These are phyloP conservation scores for Trichoderma sp. DNA, from an alignment of 2,329 filamentous ascomycete genomes.

Conservation along the genomic window DNA sequence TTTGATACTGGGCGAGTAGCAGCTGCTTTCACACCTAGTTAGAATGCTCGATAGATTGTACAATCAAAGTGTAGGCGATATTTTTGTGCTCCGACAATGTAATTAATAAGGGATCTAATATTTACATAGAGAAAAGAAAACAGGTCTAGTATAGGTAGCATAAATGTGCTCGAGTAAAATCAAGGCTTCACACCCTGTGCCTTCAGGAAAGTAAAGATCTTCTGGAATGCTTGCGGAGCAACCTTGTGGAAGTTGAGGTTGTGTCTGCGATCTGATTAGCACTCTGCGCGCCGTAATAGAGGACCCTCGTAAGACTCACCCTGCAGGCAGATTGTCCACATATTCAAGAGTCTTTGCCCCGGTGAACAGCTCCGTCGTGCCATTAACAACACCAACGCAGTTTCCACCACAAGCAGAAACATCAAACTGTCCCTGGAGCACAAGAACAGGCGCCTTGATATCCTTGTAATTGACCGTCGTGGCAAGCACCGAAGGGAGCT, in stretches of 20 bases:
- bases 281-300: too few species aligned
- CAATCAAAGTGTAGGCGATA: not conserved
- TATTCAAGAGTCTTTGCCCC: constrained; percentile 8
- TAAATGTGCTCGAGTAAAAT: not conserved
- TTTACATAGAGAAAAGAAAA: not conserved
- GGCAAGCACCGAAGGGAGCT: constrained; percentile 13
- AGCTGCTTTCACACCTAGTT: not conserved
- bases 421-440: constrained; percentile 16
- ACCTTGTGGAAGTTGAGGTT: constrained; percentile 21
- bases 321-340: constrained; percentile 15
- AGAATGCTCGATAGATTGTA: too few species aligned
- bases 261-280: not conserved
- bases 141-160: too few species aligned
- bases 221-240: constrained; percentile 12
- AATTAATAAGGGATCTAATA: not conserved
- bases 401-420: constrained; percentile 20
- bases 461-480: not conserved
- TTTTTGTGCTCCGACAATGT: not conserved
- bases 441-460: constrained; percentile 13
- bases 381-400: constrained; percentile 17
- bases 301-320: not conserved
- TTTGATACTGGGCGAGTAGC: constrained; percentile 1
- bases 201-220: constrained; percentile 15
- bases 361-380: constrained; percentile 1
- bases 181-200: constrained; percentile 5